phyloP scores from a whole-genome alignment of 1,139 yeast species.

The Candida anutae region DNA sequence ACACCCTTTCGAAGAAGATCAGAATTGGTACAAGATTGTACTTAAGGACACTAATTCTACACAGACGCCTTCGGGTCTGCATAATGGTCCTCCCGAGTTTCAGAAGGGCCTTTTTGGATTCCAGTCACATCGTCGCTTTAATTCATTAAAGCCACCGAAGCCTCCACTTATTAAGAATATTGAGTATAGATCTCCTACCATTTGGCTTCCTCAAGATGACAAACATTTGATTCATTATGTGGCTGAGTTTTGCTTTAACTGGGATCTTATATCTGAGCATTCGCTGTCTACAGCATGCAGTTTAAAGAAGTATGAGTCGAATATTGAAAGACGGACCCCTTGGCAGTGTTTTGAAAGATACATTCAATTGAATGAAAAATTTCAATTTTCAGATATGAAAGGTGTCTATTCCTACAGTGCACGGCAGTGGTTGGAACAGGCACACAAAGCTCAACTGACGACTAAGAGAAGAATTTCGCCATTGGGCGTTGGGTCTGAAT shows the following conservation, averaged over 20 bases:
- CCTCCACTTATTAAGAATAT: slow-evolving; percentile 80
- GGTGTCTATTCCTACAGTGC: slow-evolving; percentile 83
- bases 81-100: slow-evolving; percentile 33
- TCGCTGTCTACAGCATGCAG: slow-evolving; percentile 54
- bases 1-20: slow-evolving; percentile 55
- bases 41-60: slow-evolving; percentile 33
- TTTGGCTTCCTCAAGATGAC: slow-evolving; percentile 95
- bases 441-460: slow-evolving; percentile 80
- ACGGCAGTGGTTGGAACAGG: slow-evolving; percentile 87
- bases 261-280: slow-evolving; percentile 87
- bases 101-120: slow-evolving; percentile 56
- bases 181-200: slow-evolving; percentile 80
- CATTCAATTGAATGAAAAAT: slow-evolving; percentile 83
- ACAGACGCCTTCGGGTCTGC: too few species aligned
- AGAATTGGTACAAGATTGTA: slow-evolving; percentile 56
- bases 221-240: slow-evolving; percentile 70
- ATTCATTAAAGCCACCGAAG: slow-evolving; percentile 68
- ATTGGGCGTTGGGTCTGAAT: slow-evolving; percentile 82
- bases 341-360: slow-evolving; percentile 99
- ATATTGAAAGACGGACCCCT: slow-evolving; percentile 90
- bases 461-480: slow-evolving; percentile 87
- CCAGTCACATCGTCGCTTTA: slow-evolving; percentile 52
- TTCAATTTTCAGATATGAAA: slow-evolving; percentile 77
- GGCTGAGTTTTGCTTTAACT: slow-evolving; percentile 82
- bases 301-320: slow-evolving; percentile 62